A percentile compares a stretch with the other conserved stretches of the same genome.
These are phyloP conservation scores for Ceratocystis variospora DNA, from an alignment of 2,329 filamentous ascomycete genomes.

Conservation along the genomic window DNA sequence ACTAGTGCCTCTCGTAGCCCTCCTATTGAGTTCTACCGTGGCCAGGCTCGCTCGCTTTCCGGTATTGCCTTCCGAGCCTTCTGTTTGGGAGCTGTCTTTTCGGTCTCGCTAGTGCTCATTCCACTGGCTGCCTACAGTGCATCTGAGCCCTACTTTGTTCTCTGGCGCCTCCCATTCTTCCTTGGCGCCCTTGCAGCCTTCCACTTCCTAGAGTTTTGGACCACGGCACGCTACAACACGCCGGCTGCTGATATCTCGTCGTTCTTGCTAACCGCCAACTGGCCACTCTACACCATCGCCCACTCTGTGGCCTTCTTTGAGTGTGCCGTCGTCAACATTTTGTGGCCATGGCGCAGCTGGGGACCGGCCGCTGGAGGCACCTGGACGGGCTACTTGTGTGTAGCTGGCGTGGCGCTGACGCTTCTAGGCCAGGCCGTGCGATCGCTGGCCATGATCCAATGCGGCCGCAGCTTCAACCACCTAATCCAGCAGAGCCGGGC, in stretches of 20 bases:
- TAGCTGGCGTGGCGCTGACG: slow-evolving; percentile 47
- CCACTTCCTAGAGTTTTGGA: slow-evolving; percentile 95
- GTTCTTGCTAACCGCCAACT: slow-evolving; percentile 77
- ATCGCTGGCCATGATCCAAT: slow-evolving; percentile 75
- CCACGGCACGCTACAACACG: slow-evolving; percentile 74
- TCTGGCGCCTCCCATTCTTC: slow-evolving; percentile 56
- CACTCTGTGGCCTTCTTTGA: slow-evolving; percentile 64
- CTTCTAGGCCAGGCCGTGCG: slow-evolving; percentile 59
- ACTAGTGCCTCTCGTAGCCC: not conserved
- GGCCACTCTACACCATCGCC: slow-evolving; percentile 68
- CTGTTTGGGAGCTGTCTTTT: slow-evolving; percentile 35
- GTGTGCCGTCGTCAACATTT: slow-evolving; percentile 45
- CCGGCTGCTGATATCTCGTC: slow-evolving; percentile 55
- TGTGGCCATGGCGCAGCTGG: slow-evolving; percentile 40
- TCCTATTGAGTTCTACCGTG: slow-evolving; percentile 29
- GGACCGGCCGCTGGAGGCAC: slow-evolving; percentile 29
- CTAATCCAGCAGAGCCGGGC: slow-evolving; percentile 60
- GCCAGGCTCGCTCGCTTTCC: slow-evolving; percentile 42
- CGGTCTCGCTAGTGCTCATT: slow-evolving; percentile 25
- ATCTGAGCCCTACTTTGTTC: slow-evolving; percentile 25
- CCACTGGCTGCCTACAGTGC: slow-evolving; percentile 23
- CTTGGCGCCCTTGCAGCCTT: slow-evolving; percentile 57
- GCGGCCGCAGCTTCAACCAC: slow-evolving; percentile 85
- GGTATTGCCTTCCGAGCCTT: slow-evolving; percentile 47
- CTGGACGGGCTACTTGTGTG: not conserved